A percentile compares a stretch with the other conserved stretches of the same genome.
phyloP scores from a whole-genome alignment of 768 basidiomycete genomes.

The Artomyces pyxidatus region DNA sequence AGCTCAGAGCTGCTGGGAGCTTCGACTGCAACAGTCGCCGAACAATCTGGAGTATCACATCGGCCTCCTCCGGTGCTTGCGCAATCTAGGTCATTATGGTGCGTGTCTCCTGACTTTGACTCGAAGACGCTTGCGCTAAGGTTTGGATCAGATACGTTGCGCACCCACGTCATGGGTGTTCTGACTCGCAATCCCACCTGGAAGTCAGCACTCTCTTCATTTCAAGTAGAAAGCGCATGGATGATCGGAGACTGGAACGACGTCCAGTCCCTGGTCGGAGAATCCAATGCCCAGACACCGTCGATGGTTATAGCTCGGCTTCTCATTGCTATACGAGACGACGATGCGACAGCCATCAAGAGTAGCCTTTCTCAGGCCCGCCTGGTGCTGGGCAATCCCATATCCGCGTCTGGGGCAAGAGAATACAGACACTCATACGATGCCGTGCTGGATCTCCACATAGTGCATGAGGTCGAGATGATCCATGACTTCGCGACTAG shows the following conservation, averaged over 20 bases:
- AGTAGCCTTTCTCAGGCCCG: slow-evolving; percentile 59
- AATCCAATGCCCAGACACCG: slow-evolving; percentile 42
- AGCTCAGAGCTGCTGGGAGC: slow-evolving; percentile 99
- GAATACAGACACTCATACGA: slow-evolving; percentile 88
- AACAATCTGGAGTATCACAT: slow-evolving; percentile 85
- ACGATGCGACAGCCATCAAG: slow-evolving; percentile 36
- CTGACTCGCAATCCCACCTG: slow-evolving; percentile 80
- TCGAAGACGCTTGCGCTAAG: slow-evolving; percentile 1
- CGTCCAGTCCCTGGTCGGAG: slow-evolving; percentile 53
- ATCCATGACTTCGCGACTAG: slow-evolving; percentile 39
- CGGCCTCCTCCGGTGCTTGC: slow-evolving; percentile 82
- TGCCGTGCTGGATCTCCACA: slow-evolving; percentile 75
- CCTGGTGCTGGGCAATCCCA: slow-evolving; percentile 64
- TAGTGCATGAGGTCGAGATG: slow-evolving; percentile 77
- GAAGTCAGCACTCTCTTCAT: slow-evolving; percentile 68
- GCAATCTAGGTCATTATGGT: slow-evolving; percentile 98
- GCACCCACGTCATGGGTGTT: slow-evolving; percentile 91
- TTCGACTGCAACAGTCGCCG: slow-evolving; percentile 82
- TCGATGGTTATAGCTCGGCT: slow-evolving; percentile 71
- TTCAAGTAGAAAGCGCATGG: slow-evolving; percentile 91
- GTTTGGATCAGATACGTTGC: slow-evolving; percentile 66
- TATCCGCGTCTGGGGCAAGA: slow-evolving; percentile 70
- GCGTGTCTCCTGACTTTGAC: slow-evolving; percentile 20
- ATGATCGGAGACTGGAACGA: slow-evolving; percentile 92
- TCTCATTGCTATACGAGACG: slow-evolving; percentile 67